phyloP scores from a whole-genome alignment of 176 grass and related monocot genomes.

The Tillandsia fasciculata region DNA sequence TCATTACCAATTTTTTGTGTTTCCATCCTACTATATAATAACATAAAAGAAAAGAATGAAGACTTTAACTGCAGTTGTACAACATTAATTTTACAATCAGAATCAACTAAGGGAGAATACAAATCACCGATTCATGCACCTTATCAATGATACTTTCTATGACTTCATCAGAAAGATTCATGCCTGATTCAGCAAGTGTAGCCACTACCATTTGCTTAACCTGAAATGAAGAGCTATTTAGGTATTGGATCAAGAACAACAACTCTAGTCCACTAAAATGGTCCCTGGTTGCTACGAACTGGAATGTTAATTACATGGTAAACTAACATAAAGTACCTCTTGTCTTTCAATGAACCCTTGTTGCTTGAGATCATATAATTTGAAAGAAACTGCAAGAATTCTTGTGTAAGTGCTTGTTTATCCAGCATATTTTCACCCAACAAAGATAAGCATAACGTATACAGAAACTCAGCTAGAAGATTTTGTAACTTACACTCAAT shows the following conservation, averaged over 20 bases:
- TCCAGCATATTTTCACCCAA: neutral
- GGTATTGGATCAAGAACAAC: no score
- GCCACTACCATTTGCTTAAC: constrained; percentile 40
- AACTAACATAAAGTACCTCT: constrained; percentile 11
- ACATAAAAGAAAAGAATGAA: no score
- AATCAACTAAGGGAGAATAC: no score
- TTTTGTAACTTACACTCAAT: constrained; percentile 29
- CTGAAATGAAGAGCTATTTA: constrained; percentile 5
- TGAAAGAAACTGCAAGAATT: constrained; percentile 26
- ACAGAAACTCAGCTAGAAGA: constrained; percentile 3
- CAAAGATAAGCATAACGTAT: neutral
- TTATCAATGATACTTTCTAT: constrained; percentile 37
- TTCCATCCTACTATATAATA: no score
- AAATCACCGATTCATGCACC: constrained; percentile 4
- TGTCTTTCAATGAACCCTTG: constrained; percentile 38
- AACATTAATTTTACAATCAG: no score
- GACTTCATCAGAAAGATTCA: constrained; percentile 34
- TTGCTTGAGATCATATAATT: constrained; percentile 36
- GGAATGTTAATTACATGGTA: neutral
- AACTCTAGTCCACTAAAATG: no score
- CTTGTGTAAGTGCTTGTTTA: neutral
- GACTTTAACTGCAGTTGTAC: no score
- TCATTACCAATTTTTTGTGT: no score
- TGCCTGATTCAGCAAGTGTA: constrained; percentile 33
- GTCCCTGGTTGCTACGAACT: no score